Evolutionary conservation across 805 yeast genomes (phyloP).

Genomic region (Candida morakotiae): DNA sequence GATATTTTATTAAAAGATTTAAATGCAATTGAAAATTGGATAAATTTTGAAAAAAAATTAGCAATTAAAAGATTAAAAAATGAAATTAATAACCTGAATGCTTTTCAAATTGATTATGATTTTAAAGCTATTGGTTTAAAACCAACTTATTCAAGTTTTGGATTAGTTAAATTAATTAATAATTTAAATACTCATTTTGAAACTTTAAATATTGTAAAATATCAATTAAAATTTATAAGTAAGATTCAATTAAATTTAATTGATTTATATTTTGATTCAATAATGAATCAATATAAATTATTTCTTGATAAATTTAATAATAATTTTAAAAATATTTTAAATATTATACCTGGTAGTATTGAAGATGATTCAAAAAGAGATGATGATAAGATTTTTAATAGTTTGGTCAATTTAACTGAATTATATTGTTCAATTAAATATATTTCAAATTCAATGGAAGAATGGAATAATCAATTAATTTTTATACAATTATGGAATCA

Average conservation of each 20-base stretch:
- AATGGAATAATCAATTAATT: conserved; percentile 36
- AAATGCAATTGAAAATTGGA: conserved; percentile 41
- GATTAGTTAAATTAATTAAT: conserved; percentile 53
- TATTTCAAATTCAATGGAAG: conserved; percentile 23
- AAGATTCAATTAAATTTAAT: conserved; percentile 56
- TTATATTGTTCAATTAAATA: conserved; percentile 33
- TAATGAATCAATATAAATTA: conserved; percentile 39
- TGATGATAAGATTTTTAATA: conserved; percentile 14
- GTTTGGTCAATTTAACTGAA: conserved; percentile 25
- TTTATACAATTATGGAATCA: conserved; percentile 38
- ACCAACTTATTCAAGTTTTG: conserved; percentile 63
- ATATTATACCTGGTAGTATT: conserved; percentile 32
- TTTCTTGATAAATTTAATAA: conserved; percentile 38
- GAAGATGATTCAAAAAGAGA: conserved; percentile 21
- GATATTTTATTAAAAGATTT: conserved; percentile 25
- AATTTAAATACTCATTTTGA: conserved; percentile 53
- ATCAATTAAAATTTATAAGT: conserved; percentile 52
- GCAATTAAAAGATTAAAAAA: conserved; percentile 46
- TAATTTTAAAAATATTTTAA: conserved; percentile 27
- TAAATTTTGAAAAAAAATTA: conserved; percentile 47
- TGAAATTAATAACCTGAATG: conserved; percentile 43
- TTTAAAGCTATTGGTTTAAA: conserved; percentile 29
- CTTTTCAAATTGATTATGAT: conserved; percentile 60
- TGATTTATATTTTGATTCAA: conserved; percentile 45
- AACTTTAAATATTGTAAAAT: conserved; percentile 45